Base-by-base conservation (phyloP, 2,329 filamentous ascomycete genomes). In the Xylaria sp. region DNA sequence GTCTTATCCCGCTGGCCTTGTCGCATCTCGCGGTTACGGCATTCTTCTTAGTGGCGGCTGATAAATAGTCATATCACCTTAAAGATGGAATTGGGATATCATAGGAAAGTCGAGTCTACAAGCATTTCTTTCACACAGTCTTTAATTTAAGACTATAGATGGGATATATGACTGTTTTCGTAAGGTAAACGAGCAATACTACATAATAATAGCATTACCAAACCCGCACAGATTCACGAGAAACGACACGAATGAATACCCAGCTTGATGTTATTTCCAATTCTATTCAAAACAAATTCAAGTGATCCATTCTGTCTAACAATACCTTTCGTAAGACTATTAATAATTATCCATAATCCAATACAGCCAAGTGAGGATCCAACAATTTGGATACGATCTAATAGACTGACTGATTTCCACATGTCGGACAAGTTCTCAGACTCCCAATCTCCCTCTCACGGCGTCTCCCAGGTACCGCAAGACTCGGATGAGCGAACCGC, bases 391-490 rank as follows among this genome's bases (percentile, higher is more conserved):
- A 13, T 15, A 29, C 31, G 25, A n/a, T 50, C 17, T 7, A 56
- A 49, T 57, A 17, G 38, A n/a, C 22, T 6, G 42, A 20, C 6
- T 7, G 6, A 36, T 57, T 50, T 36, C 60, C 65, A 39, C 61
- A 59, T 36, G 45, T 53, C 0, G 45, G 42, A 66, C 63, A 66
- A 27, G 33, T n/a, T 10, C 5, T 33, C 42, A 45, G 54, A n/a
- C 27, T 27, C 42, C 50, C 60, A 53, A 61, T 25, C 44, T 65
- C 57, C 27, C 29, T 55, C 2, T 7, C 42, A 2, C 57, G 56
- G 22, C 53, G 27, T n/a, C 68, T 25, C 51, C 63, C 51, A 53
- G 57, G 25, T 49, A 66, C 20, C 61, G 69, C 51, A 59, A 66
- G 29, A 69, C 69, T 44, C n/a, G 66, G 57, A 36, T 38, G 42